These are phyloP conservation scores for Knufia fluminis DNA, from an alignment of 2,329 filamentous ascomycete genomes.

Conservation along the genomic window DNA sequence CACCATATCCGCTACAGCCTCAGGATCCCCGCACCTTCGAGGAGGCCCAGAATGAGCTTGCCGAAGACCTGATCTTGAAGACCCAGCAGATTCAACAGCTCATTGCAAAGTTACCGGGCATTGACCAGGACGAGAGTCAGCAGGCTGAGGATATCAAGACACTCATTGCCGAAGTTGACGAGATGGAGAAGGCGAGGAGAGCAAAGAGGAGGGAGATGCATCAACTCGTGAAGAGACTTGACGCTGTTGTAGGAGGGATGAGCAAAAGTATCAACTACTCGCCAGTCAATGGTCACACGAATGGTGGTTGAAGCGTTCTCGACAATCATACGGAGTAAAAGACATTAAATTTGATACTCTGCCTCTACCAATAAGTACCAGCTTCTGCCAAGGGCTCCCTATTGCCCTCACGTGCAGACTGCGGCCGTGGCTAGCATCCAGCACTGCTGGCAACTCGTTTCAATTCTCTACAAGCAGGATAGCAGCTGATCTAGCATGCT, in stretches of 20 bases:
- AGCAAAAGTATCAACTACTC: conserved; percentile 18
- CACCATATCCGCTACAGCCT: conserved; percentile 29
- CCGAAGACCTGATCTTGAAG: conserved; percentile 41
- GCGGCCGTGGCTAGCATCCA: too few species aligned
- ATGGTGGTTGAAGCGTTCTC: background rate
- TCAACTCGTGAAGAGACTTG: conserved; percentile 32
- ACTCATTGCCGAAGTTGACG: conserved; percentile 36
- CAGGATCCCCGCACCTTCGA: conserved; percentile 36
- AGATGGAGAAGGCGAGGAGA: conserved; percentile 35
- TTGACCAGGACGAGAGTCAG: conserved; percentile 35
- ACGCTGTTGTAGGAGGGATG: conserved; percentile 28
- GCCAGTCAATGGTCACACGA: conserved; percentile 9
- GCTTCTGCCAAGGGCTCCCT: too few species aligned
- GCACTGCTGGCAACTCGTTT: too few species aligned
- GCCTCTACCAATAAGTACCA: too few species aligned
- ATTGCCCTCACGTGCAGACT: too few species aligned
- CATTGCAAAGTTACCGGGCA: conserved; percentile 38
- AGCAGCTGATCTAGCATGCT: too few species aligned
- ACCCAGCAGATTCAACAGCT: conserved; percentile 43
- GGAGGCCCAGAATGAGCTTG: conserved; percentile 37
- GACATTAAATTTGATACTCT: too few species aligned
- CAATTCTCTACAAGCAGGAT: too few species aligned
- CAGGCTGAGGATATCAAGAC: conserved; percentile 36
- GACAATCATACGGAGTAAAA: too few species aligned
- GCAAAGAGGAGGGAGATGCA: conserved; percentile 35